phyloP scores from a whole-genome alignment of 2,329 filamentous ascomycete genomes.

The Trichoderma asperellum region DNA sequence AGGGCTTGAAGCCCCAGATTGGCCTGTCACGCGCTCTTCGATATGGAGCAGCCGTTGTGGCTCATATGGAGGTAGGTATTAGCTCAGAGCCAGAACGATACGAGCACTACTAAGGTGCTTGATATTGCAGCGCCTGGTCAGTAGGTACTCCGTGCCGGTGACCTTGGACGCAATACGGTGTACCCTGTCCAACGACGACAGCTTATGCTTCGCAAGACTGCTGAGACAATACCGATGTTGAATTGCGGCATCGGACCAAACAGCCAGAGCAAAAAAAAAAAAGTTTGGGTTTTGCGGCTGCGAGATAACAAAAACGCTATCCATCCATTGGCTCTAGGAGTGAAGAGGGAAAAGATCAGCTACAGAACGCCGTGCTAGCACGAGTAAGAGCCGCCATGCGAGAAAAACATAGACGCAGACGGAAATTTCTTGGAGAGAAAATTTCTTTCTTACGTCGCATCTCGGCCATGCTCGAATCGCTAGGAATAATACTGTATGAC shows the following conservation, averaged over 20 bases:
- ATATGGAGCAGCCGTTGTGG: background rate
- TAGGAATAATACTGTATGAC: background rate
- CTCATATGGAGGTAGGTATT: background rate
- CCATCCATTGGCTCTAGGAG: conserved; percentile 15
- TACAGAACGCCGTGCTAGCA: background rate
- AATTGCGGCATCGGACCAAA: conserved; percentile 28
- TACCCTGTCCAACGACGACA: background rate
- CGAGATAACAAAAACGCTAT: conserved; percentile 18
- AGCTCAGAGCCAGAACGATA: background rate
- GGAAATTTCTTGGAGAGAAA: background rate
- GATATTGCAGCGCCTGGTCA: background rate
- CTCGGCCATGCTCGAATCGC: background rate
- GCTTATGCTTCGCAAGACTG: background rate
- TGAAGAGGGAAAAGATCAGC: conserved; percentile 12
- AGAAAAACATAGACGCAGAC: background rate
- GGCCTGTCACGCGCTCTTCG: conserved; percentile 20
- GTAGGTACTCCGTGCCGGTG: conserved; percentile 1
- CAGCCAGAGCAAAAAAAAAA: background rate
- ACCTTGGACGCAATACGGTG: conserved; percentile 5
- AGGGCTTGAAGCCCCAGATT: background rate
- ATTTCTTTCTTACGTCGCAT: background rate
- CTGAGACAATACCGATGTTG: conserved; percentile 20
- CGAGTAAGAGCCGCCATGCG: background rate
- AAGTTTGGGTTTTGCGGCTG: background rate
- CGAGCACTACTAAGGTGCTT: background rate